Conservation (phyloP, 805 yeast genomes). For the Maudiozyma barnettii region DNA sequence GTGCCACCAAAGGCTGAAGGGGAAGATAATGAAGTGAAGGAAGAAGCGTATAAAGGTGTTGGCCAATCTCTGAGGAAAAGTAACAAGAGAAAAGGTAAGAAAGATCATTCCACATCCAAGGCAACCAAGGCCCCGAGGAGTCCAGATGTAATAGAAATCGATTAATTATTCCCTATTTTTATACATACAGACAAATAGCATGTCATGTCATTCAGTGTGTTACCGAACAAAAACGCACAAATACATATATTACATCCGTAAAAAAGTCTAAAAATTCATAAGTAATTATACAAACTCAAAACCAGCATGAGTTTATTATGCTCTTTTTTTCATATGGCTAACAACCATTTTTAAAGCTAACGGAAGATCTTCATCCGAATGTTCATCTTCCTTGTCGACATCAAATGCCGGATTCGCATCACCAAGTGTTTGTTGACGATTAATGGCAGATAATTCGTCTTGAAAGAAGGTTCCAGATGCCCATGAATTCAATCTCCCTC, state of each 20-base stretch:
- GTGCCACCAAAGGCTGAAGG: constrained; percentile 34
- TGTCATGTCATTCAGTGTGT: too few relatives aligned
- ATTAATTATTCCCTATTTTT: constrained; percentile 29
- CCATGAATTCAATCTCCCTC: constrained; percentile 31
- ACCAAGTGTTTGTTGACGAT: constrained; percentile 14
- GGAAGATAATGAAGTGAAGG: constrained; percentile 14
- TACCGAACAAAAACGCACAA: too few relatives aligned
- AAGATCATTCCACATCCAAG: constrained; percentile 44
- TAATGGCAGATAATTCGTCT: neutral
- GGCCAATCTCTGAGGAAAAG: constrained; percentile 72
- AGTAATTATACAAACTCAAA: neutral
- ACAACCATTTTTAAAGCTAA: constrained; percentile 32
- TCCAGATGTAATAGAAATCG: constrained; percentile 77
- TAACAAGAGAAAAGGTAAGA: constrained; percentile 57
- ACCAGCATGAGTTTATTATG: neutral
- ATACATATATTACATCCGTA: too few relatives aligned
- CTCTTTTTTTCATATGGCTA: constrained; percentile 15
- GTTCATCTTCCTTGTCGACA: constrained; percentile 12
- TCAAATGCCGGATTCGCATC: constrained; percentile 15
- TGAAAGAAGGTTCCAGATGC: constrained; percentile 23
- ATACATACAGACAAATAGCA: neutral
- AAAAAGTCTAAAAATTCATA: too few relatives aligned
- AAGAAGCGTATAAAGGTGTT: constrained; percentile 42
- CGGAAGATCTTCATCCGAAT: constrained; percentile 29
- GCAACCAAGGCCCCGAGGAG: constrained; percentile 47